phyloP scores from a whole-genome alignment of 23 red algal species.

The Gracilaria gracilis region DNA sequence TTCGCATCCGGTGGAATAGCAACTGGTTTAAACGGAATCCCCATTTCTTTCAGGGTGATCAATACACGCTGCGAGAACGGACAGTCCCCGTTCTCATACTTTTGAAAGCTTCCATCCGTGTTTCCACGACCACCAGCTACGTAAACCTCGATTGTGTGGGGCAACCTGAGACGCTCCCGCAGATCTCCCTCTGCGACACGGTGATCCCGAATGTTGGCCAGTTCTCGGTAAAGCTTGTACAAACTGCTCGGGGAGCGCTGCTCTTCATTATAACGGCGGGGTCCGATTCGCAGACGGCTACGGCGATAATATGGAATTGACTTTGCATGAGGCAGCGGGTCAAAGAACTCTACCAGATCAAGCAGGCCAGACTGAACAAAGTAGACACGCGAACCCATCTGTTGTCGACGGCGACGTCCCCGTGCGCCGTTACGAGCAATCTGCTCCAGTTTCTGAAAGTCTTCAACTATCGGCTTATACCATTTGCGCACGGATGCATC shows the following conservation, averaged over 20 bases:
- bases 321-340: constrained; percentile 62
- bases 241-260: constrained; percentile 50
- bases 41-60: constrained; percentile 65
- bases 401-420: constrained; percentile 7
- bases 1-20: constrained; percentile 32
- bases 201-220: constrained; percentile 68
- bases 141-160: constrained; percentile 48
- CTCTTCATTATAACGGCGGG: constrained; percentile 34
- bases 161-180: constrained; percentile 17
- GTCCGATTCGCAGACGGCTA: constrained; percentile 62
- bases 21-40: constrained; percentile 47
- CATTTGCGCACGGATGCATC: constrained; percentile 51
- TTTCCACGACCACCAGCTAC: constrained; percentile 11
- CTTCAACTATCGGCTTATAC: constrained; percentile 49
- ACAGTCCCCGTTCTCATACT: constrained; percentile 54
- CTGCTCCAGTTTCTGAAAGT: constrained; percentile 57
- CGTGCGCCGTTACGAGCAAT: not conserved
- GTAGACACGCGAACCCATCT: constrained; percentile 47
- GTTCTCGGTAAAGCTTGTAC: constrained; percentile 59
- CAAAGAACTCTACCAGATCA: constrained; percentile 81
- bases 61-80: constrained; percentile 80
- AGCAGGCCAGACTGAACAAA: constrained; percentile 64
- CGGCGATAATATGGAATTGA: constrained; percentile 65
- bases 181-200: constrained; percentile 27
- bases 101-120: constrained; percentile 2